Percentiles rank a stretch among this genome's conserved stretches.
These are phyloP conservation scores for Ophiostoma piceae DNA, from an alignment of 2,329 filamentous ascomycete species.

Conservation along the genomic window DNA sequence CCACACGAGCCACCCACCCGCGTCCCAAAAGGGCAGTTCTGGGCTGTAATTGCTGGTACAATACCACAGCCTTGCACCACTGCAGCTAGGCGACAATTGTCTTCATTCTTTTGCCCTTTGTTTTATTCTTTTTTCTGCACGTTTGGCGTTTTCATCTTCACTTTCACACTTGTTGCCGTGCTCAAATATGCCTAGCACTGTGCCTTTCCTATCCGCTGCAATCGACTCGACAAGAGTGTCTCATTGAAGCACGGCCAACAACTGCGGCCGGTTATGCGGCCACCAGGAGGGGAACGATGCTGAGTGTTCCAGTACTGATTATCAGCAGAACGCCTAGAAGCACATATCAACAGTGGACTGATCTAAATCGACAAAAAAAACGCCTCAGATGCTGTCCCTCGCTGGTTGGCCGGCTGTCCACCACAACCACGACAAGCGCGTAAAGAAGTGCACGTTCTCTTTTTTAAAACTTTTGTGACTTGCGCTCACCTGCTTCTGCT, in stretches of 20 bases:
- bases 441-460: not conserved
- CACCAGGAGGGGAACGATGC: not conserved
- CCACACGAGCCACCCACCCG: too few species aligned
- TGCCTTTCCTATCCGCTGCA: not conserved
- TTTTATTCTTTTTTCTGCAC: not conserved
- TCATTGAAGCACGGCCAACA: not conserved
- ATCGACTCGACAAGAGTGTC: not conserved
- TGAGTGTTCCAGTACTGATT: too few species aligned
- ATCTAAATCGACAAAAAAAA: not conserved
- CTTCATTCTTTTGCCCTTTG: not conserved
- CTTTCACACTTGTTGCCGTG: too few species aligned
- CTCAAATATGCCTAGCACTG: not conserved
- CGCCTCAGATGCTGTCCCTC: not conserved
- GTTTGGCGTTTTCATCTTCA: too few species aligned
- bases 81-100: not conserved
- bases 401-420: not conserved
- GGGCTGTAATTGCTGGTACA: not conserved
- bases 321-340: too few species aligned
- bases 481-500: not conserved
- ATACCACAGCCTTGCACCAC: not conserved
- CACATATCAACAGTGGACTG: too few species aligned
- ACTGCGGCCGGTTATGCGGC: not conserved
- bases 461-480: not conserved
- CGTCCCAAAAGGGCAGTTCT: not conserved
- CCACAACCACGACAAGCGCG: not conserved